phyloP scores from a whole-genome alignment of 2,329 filamentous ascomycete species.

The Colletotrichum sojae region DNA sequence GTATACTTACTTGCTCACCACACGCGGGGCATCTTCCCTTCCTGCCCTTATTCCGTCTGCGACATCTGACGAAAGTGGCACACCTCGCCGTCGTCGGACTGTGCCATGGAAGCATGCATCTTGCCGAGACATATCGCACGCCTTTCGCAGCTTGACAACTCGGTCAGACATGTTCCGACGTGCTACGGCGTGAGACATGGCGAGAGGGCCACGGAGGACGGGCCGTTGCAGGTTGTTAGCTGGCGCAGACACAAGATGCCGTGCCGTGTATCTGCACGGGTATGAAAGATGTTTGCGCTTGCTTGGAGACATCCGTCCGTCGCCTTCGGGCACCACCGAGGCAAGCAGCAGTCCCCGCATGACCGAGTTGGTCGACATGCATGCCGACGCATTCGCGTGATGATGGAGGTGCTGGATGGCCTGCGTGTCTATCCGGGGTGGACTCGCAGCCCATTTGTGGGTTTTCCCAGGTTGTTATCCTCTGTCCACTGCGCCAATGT shows the following conservation, averaged over 20 bases:
- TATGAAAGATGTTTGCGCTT: not conserved
- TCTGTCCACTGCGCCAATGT: slow-evolving; percentile 19
- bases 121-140: slow-evolving; percentile 18
- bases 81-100: not conserved
- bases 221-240: not conserved
- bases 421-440: not conserved
- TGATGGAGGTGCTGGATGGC: not conserved
- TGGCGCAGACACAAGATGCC: not conserved
- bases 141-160: not conserved
- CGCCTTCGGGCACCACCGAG: no score
- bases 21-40: no score
- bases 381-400: no score
- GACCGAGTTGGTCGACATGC: no score
- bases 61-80: not conserved
- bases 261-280: no score
- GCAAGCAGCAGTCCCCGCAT: no score
- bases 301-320: not conserved
- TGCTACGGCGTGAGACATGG: slow-evolving; percentile 1
- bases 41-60: not conserved
- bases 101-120: slow-evolving; percentile 15
- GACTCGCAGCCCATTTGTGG: slow-evolving; percentile 1
- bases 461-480: not conserved
- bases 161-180: not conserved
- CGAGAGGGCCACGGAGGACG: not conserved
- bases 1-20: not conserved